Base-by-base conservation (phyloP, 1,284 basidiomycete species). In the Apiotrichum montevideense region DNA sequence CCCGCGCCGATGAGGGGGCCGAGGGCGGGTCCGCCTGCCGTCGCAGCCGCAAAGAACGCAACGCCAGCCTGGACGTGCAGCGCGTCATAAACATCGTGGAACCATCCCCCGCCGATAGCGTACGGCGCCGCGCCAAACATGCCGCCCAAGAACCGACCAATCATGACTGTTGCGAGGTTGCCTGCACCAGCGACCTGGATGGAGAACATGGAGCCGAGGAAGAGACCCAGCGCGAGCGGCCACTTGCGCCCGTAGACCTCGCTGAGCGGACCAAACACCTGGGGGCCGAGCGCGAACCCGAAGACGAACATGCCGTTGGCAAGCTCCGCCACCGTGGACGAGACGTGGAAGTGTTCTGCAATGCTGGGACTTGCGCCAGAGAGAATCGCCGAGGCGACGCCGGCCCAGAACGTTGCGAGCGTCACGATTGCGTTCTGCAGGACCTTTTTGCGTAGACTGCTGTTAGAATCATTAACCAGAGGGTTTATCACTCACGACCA, bases 161-260 rank as follows among this genome's bases (percentile, higher is more conserved):
- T 66, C 44, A 88, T 79, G 13, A 90, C 82, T 0, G 85, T 86
- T 45, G 84, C 79, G 4, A 88, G 83, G 66, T 88, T 88, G 50
- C 68, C 62, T 1, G 75, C 71, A 1, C 67, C 71, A 1, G 75
- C 76, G 0, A 68, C 70, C 10, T 62, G 71, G 7, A 70, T 73
- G 21, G 64, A 61, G 58, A 74, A 71, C 56, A 64, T 69, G 35
- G 66, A 59, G 39, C 68, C 64, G 35, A 65, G 55, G 51, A 68
- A 65, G 48, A 64, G 59, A 15, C 66, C 57, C 21, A 55, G 43
- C 21, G 66, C 8, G 41, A 74, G 61, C 1, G 69, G 58, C 42
- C 65, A 62, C 57, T 70, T 73, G 44, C 76, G 64, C 3, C 79
- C 80, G 42, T 70, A 77, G 11, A 85, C 77, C 65, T 87, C 86